Evolutionary conservation across 306 rosid species (phyloP).

Genomic region (Acacia melanoxylon): DNA sequence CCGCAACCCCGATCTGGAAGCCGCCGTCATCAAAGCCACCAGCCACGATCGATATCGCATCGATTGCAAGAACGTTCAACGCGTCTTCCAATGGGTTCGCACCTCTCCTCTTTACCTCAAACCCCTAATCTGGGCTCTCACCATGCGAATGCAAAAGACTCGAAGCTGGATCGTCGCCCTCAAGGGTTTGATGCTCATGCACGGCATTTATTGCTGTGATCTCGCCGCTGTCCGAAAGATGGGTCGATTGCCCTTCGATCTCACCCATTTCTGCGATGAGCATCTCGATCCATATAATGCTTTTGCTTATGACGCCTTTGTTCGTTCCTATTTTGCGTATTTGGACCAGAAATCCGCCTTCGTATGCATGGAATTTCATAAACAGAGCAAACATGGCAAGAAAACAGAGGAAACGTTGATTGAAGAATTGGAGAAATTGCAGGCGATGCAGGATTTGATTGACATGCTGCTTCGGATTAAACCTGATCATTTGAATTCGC

Average conservation of each 20-base stretch:
- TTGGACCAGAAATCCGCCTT: conserved; percentile 53
- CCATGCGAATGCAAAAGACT: conserved; percentile 67
- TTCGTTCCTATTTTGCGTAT: conserved; percentile 59
- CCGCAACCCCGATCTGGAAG: conserved; percentile 66
- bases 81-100: conserved; percentile 70
- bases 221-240: conserved; percentile 45
- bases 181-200: conserved; percentile 88
- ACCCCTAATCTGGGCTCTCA: conserved; percentile 52
- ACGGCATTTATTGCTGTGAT: conserved; percentile 63
- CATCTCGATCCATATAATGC: conserved; percentile 30
- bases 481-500: conserved; percentile 33
- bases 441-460: conserved; percentile 51
- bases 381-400: background rate
- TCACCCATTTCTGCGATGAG: conserved; percentile 53
- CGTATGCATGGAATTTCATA: conserved; percentile 30
- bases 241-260: conserved; percentile 75
- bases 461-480: conserved; percentile 59
- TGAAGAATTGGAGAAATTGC: conserved; percentile 59
- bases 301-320: conserved; percentile 47
- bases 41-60: conserved; percentile 65
- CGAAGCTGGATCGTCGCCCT: conserved; percentile 73
- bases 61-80: conserved; percentile 60
- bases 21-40: conserved; percentile 71
- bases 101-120: conserved; percentile 61
- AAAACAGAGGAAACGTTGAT: conserved; percentile 37